Evolutionary conservation across 2,329 filamentous ascomycete species (phyloP), one percentile per base, ranked within the genome.

Genomic region (Thelonectria blattea): DNA sequence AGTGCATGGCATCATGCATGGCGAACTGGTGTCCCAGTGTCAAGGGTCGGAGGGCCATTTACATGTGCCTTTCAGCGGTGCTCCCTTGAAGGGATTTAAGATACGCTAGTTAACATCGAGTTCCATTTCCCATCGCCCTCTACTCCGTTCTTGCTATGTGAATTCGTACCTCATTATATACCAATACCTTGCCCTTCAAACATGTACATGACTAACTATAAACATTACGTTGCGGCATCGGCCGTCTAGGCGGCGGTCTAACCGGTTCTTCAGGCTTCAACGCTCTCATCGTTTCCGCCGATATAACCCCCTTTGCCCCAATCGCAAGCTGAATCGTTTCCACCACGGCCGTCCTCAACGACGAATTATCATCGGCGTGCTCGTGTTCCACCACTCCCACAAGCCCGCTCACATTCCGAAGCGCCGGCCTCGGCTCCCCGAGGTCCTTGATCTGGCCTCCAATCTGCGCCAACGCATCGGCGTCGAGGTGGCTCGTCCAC

Each of bases 401-500:
- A 12, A 65, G 14, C 5, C 59, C 49, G 34, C 30, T 10, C 0
- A 57, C 37, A 3, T 49, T 20, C 4, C 1, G 15, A 8, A 54
- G 39, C 0, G 42, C 24, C 2, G 55, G 17, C 2, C 56, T 59
- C 0, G 47, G 32, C 34, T 63, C 46, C 12, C 47, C 56, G 43
- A 32, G 60, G 24, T 65, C 62, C 32, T 57, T 52, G 10, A 65
- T 39, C 9, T 63, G 56, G 1, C 47, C 48, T 1, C 52, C 58
- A 1, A 61, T 56, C 15, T 56, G 50, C 3, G 42, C 32, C n/a
- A 67, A 6, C 3, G 58, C 30, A n/a, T 66, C 58, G 0, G 64
- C 62, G 20, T 66, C 56, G 5, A 68, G 47, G 11, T 32, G 34
- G 1, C n/a, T 9, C 1, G 58, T 67, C 56, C 60, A 68, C 14